Evolutionary conservation across 2,329 filamentous ascomycete genomes (phyloP), one percentile per base, ranked within the genome.

Genomic region (Cytospora chrysosperma): DNA sequence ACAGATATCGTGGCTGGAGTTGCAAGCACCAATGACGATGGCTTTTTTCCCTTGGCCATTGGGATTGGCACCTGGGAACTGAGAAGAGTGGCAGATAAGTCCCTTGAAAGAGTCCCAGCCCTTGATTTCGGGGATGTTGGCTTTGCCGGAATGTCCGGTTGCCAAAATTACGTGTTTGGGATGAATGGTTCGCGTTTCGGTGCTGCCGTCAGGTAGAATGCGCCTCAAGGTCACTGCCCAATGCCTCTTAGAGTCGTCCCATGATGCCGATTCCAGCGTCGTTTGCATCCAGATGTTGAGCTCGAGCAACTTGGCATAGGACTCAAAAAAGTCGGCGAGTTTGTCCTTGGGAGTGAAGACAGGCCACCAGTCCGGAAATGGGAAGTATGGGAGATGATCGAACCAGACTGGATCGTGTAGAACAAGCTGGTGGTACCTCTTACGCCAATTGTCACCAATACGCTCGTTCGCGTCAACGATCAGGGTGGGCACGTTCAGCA

Each of bases 341-440:
- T 89, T 90, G 71, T 89, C 86, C 67, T 88, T 88, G 5, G 87
- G 87, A 0, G 86, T 89, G 73, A 88, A 90, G 21, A 88, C 73
- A 0, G 87, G 87, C 86, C 86, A 89, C 65, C 78, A 80, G 0
- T 80, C 71, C 0, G 87, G 87, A 68, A 88, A 89, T 0, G 78
- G 76, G 4, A 89, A 69, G 70, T 88, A 90, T 0, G 87, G 84
- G 73, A 88, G 75, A 69, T 84, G 80, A 56, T 82, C 80, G 65
- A 77, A 81, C 77, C 80, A 86, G 19, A 88, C 82, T 0, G 87
- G 86, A 67, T 89, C 87, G 69, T 90, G 87, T 0, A 88, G 80
- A 0, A 89, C 78, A 7, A 82, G 78, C 56, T 80, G 77, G 62
- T 78, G 80, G 67, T 88, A 88, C 24, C 86, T 76, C 24, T 78